A percentile compares a stretch with the other conserved stretches of the same genome.
These are phyloP conservation scores for Neurospora sp. DNA, from an alignment of 495 filamentous ascomycete genomes.

Conservation along the genomic window DNA sequence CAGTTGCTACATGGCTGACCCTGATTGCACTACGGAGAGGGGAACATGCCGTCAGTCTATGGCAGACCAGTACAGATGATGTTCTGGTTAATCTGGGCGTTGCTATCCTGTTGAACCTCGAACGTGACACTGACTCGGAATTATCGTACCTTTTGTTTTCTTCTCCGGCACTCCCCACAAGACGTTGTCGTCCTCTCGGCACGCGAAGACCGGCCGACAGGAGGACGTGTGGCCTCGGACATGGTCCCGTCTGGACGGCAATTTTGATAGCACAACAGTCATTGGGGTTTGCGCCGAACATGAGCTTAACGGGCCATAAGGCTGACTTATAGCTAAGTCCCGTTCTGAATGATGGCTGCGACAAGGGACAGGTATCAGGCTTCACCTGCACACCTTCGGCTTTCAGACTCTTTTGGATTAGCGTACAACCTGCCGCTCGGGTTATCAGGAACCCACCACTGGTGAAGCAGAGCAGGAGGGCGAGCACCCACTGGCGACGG, in stretches of 20 bases:
- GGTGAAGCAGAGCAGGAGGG: neutral
- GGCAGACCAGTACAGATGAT: neutral
- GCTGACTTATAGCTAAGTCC: constrained; percentile 23
- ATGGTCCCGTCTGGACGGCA: constrained; percentile 11
- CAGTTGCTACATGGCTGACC: constrained; percentile 32
- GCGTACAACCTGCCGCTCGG: constrained; percentile 10
- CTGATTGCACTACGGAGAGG: constrained; percentile 24
- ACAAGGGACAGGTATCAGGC: constrained; percentile 7
- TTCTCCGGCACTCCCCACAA: constrained; percentile 28
- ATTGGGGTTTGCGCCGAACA: constrained; percentile 1
- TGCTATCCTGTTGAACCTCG: neutral
- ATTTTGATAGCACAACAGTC: neutral
- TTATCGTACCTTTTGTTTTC: constrained; percentile 29
- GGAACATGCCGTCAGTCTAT: neutral
- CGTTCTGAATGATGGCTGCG: constrained; percentile 5
- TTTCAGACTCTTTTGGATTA: constrained; percentile 19
- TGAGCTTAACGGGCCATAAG: constrained; percentile 12
- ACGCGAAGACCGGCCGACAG: constrained; percentile 14
- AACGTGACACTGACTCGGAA: neutral
- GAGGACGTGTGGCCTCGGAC: constrained; percentile 23
- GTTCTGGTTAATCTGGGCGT: neutral
- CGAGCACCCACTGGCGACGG: neutral
- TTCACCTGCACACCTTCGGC: constrained; percentile 20
- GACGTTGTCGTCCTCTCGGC: constrained; percentile 29
- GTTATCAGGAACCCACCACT: neutral